Base-by-base conservation (phyloP, 2,329 filamentous ascomycete species). In the Didymella lethalis region DNA sequence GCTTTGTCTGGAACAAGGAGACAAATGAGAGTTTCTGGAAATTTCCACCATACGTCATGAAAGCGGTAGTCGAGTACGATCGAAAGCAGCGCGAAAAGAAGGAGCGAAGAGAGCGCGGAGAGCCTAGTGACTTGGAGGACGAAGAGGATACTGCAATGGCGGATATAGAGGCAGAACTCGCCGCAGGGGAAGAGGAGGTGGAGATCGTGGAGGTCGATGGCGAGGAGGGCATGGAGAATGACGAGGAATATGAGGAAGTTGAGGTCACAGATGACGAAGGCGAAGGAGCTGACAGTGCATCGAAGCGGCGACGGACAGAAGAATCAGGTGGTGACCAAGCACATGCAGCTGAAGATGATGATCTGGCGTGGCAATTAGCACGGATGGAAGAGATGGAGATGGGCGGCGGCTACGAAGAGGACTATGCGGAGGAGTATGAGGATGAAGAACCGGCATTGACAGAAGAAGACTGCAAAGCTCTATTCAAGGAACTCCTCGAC, bases 21-120 rank as follows among this genome's bases (percentile, higher is more conserved):
- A 97, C 94, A 65, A 91, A 94, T 36, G 85, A 93, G 66, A 98
- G 93, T 77, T 93, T 93, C 77, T 99, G 96, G 95, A 92, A 92
- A 70, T 95, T 97, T 69, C 95, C 95, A 0, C 87, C 92, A 54
- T 89, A 95, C 74, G 83, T 99, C 34, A 89, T 93, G 84, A 88
- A 90, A 60, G 92, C 87, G 0, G 85, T 89, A 1, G 74, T 85
- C 4, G 86, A 88, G 14, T 91, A 95, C 53, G 87, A 90, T 70
- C 79, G 79, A 25, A 80, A 92, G 54, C 92, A 97, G 76, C 87
- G 90, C 74, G 87, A 89, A 65, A 85, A 86, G 59, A 89, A 78
- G 80, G 86, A 79, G 78, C 84, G 69, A 12, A 68, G 66, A 46
- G 73, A 77, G 86, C 88, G 79, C 11, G 75, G 72, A 18, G 75